phyloP scores from a whole-genome alignment of 768 basidiomycete species.

The Tremella mesenterica region DNA sequence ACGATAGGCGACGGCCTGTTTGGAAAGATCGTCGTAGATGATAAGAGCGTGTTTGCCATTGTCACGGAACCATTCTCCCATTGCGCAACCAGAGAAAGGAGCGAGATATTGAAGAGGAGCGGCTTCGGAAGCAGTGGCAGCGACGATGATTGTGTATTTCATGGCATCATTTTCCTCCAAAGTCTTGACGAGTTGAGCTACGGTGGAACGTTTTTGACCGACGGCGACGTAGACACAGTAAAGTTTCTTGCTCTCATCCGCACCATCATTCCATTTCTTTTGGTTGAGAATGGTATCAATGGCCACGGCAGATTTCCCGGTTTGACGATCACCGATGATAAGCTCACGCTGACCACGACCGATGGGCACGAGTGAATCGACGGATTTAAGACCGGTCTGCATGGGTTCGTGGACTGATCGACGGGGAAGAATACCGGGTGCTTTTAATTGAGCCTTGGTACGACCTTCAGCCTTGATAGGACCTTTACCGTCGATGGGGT shows the following conservation, averaged over 20 bases:
- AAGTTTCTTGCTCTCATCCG: conserved; percentile 93
- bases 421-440: conserved; percentile 97
- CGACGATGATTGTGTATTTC: conserved; percentile 99
- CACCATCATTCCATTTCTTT: conserved; percentile 98
- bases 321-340: conserved; percentile 99
- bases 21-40: conserved; percentile 98
- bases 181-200: conserved; percentile 98
- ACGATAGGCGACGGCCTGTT: conserved; percentile 99
- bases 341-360: conserved; percentile 99
- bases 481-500: conserved; percentile 99
- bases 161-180: conserved; percentile 99
- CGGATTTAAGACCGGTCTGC: conserved; percentile 99
- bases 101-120: conserved; percentile 99
- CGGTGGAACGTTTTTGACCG: conserved; percentile 98
- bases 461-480: conserved; percentile 89
- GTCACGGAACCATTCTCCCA: conserved; percentile 99
- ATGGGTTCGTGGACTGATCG: conserved; percentile 97
- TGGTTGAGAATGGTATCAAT: conserved; percentile 99
- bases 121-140: conserved; percentile 97
- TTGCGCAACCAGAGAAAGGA: conserved; percentile 99
- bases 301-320: conserved; percentile 90
- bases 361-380: conserved; percentile 99
- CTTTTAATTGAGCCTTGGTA: conserved; percentile 95
- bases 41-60: conserved; percentile 99
- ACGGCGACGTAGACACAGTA: conserved; percentile 99